Percentiles rank a stretch among this genome's conserved stretches.
These are phyloP conservation scores for Pseudomassariella vexata DNA, from an alignment of 2,329 filamentous ascomycete species.

Conservation along the genomic window DNA sequence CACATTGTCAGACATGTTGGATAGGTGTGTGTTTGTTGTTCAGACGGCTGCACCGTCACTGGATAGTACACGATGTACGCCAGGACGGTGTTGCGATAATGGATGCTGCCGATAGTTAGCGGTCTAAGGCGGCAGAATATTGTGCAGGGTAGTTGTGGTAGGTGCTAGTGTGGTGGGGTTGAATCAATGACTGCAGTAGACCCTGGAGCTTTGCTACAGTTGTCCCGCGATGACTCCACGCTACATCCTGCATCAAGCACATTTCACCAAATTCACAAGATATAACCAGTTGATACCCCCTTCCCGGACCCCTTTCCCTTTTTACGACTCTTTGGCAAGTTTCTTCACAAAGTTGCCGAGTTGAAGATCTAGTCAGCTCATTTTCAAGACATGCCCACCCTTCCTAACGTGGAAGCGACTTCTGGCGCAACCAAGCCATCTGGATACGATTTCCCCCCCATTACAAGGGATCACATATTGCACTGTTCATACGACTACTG, in stretches of 20 bases:
- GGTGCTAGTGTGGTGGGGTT: conserved; percentile 3
- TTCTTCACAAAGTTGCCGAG: too few relatives aligned
- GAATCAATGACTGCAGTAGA: too few relatives aligned
- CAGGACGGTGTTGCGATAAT: too few relatives aligned
- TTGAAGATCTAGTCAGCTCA: too few relatives aligned
- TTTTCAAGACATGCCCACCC: conserved; percentile 24
- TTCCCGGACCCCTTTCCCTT: too few relatives aligned
- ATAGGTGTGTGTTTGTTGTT: neutral
- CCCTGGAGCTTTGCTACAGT: too few relatives aligned
- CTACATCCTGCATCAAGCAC: too few relatives aligned
- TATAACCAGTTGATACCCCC: too few relatives aligned
- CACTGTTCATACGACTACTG: conserved; percentile 93
- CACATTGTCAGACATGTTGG: conserved; percentile 87
- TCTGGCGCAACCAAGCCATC: conserved; percentile 11
- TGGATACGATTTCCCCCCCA: conserved; percentile 60
- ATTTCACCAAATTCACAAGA: too few relatives aligned
- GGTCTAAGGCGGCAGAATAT: conserved; percentile 12
- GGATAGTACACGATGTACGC: neutral
- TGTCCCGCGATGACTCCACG: conserved; percentile 11
- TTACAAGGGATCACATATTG: conserved; percentile 80
- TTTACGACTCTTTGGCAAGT: too few relatives aligned
- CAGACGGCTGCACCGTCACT: neutral
- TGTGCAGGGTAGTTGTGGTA: too few relatives aligned
- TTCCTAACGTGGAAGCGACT: conserved; percentile 15
- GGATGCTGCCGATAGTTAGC: conserved; percentile 10